Evolutionary conservation across 768 basidiomycete genomes (phyloP).

Genomic region (Fibroporia radiculosa): DNA sequence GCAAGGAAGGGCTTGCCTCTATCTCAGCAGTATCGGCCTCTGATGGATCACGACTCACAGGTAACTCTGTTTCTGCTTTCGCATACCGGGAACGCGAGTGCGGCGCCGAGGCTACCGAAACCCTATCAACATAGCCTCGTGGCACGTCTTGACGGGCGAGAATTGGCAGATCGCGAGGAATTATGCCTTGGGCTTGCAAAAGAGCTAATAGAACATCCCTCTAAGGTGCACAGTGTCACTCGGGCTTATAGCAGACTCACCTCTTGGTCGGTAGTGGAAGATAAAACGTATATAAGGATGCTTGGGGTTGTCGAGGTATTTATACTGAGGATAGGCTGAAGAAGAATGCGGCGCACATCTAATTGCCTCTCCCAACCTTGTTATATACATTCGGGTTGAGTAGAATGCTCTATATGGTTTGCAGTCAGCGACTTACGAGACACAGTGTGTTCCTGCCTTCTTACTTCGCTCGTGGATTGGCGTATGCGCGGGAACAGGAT

Average conservation of each 20-base stretch:
- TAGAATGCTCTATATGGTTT: background rate
- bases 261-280: slow-evolving; percentile 12
- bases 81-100: background rate
- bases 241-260: background rate
- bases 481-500: background rate
- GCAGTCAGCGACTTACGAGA: slow-evolving; percentile 4
- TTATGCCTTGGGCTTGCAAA: slow-evolving; percentile 9
- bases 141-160: background rate
- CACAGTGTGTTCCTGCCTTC: slow-evolving; percentile 12
- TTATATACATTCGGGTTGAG: background rate
- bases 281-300: slow-evolving; percentile 7
- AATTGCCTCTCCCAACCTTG: background rate
- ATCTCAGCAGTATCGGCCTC: background rate
- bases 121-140: too few species aligned
- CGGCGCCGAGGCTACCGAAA: background rate
- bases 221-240: background rate
- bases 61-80: background rate
- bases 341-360: background rate
- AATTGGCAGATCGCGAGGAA: background rate
- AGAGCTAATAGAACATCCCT: background rate
- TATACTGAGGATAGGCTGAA: background rate
- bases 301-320: slow-evolving; percentile 1
- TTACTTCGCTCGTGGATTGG: slow-evolving; percentile 14
- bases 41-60: background rate
- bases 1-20: background rate